phyloP scores from a whole-genome alignment of 2,329 filamentous ascomycete genomes.

The Aspergillus amoenus region DNA sequence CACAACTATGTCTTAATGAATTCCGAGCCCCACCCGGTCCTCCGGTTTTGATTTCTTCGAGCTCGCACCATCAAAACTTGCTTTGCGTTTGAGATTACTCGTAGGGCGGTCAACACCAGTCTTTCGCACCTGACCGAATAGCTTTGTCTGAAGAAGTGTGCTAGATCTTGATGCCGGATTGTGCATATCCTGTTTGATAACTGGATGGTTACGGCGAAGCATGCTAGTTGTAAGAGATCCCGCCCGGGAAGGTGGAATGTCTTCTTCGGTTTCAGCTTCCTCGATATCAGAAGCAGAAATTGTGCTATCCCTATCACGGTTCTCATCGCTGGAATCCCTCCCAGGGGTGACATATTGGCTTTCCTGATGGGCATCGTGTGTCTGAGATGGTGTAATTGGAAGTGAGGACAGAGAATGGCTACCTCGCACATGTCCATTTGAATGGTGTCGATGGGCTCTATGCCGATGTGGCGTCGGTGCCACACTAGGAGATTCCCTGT shows the following conservation, averaged over 20 bases:
- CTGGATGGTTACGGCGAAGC: slow-evolving; percentile 59
- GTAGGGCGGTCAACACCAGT: slow-evolving; percentile 40
- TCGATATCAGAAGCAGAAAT: slow-evolving; percentile 67
- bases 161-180: slow-evolving; percentile 45
- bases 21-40: slow-evolving; percentile 54
- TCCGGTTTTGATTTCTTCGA: slow-evolving; percentile 53
- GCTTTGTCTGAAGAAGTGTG: slow-evolving; percentile 58
- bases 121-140: slow-evolving; percentile 64
- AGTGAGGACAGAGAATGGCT: slow-evolving; percentile 83
- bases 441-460: slow-evolving; percentile 49
- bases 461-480: slow-evolving; percentile 66
- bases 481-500: slow-evolving; percentile 72
- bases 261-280: slow-evolving; percentile 59
- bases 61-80: slow-evolving; percentile 34
- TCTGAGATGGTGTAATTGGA: slow-evolving; percentile 69
- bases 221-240: slow-evolving; percentile 75
- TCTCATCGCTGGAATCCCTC: slow-evolving; percentile 50
- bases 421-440: slow-evolving; percentile 67
- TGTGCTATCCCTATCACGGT: slow-evolving; percentile 76
- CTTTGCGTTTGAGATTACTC: slow-evolving; percentile 40
- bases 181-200: slow-evolving; percentile 37
- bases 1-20: slow-evolving; percentile 45
- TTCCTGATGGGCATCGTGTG: slow-evolving; percentile 51
- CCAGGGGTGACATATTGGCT: slow-evolving; percentile 61
- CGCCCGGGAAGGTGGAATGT: slow-evolving; percentile 71